Percentiles rank a stretch among this genome's conserved stretches.
Evolutionary conservation across 768 basidiomycete species (phyloP).

Genomic region (Mycena latifolia): DNA sequence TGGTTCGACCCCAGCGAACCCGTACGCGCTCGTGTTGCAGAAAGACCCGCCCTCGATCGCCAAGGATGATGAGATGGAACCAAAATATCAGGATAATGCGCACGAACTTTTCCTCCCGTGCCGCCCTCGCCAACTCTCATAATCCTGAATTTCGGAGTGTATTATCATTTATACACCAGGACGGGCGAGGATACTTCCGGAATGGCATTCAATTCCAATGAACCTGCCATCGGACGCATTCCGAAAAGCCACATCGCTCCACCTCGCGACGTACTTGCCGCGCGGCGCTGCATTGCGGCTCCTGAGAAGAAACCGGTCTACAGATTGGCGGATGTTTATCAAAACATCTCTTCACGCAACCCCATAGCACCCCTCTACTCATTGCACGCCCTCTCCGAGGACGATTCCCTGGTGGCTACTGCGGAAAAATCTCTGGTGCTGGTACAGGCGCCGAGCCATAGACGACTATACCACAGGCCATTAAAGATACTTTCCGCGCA

Average conservation of each 20-base stretch:
- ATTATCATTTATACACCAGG: constrained; percentile 15
- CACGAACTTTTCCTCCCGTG: too few relatives aligned
- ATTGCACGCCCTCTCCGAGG: too few relatives aligned
- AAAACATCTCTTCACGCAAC: neutral
- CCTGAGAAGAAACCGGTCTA: constrained; percentile 1
- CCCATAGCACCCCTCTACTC: too few relatives aligned
- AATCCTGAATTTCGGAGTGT: too few relatives aligned
- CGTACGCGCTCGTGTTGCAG: neutral
- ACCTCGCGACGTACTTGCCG: neutral
- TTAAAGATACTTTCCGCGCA: neutral
- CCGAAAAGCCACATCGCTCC: neutral
- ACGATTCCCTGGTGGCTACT: neutral
- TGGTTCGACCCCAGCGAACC: neutral
- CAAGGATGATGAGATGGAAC: neutral
- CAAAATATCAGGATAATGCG: neutral
- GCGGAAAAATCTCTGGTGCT: neutral
- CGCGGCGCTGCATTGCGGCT: neutral
- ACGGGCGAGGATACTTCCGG: constrained; percentile 3
- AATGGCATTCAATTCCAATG: neutral
- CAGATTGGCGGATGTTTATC: neutral
- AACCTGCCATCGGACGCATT: constrained; percentile 2
- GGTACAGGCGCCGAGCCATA: neutral
- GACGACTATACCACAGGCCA: neutral
- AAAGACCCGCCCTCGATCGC: neutral
- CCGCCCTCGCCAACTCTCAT: neutral